Conservation (phyloP, 2,329 filamentous ascomycete genomes). For the Rhexocercosporidium sp. region DNA sequence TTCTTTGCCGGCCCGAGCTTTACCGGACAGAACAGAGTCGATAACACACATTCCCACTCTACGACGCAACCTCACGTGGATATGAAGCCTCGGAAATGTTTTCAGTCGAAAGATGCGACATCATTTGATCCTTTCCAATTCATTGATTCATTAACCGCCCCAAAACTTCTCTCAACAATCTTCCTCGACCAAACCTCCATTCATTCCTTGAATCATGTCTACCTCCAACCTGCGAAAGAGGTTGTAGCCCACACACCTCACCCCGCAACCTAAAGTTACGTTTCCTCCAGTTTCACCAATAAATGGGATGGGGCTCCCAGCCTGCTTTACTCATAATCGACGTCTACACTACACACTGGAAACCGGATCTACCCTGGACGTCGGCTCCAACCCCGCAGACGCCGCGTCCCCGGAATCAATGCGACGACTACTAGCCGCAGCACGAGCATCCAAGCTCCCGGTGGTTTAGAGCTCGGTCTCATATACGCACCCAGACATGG, state of each 20-base stretch:
- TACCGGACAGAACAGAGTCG: background rate
- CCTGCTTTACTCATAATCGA: slow-evolving; percentile 53
- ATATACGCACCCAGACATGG: slow-evolving; percentile 50
- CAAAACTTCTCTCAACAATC: no score
- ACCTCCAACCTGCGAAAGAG: background rate
- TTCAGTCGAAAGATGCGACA: background rate
- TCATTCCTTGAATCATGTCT: background rate
- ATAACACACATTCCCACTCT: slow-evolving; percentile 1
- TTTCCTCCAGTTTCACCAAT: slow-evolving; percentile 15
- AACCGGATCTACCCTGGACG: slow-evolving; percentile 48
- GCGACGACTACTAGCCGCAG: slow-evolving; percentile 47
- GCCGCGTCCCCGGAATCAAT: slow-evolving; percentile 46
- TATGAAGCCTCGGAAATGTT: background rate
- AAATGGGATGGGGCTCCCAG: slow-evolving; percentile 50
- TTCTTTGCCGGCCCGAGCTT: background rate
- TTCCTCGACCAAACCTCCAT: no score
- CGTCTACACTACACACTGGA: slow-evolving; percentile 54
- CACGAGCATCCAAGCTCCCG: slow-evolving; percentile 45
- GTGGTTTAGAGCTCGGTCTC: slow-evolving; percentile 52
- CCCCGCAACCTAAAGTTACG: slow-evolving; percentile 2
- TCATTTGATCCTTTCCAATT: background rate
- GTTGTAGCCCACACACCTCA: background rate
- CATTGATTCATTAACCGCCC: no score
- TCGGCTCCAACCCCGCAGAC: slow-evolving; percentile 45
- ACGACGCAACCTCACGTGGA: background rate